Evolutionary conservation across 257 asterid species (phyloP).

Genomic region (Ajuga chamaepitys): DNA sequence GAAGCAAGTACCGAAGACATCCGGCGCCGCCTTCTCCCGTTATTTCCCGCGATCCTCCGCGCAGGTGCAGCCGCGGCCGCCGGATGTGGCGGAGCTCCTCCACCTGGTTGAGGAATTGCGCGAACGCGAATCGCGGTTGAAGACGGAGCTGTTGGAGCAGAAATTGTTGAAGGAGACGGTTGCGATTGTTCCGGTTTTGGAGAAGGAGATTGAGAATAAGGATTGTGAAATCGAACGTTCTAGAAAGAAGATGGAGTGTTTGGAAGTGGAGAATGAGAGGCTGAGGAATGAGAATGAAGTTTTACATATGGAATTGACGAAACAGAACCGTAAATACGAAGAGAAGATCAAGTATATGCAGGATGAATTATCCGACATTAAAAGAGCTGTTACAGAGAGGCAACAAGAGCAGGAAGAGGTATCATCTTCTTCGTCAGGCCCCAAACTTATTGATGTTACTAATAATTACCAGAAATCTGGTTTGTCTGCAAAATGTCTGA

Average conservation of each 20-base stretch:
- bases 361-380: slow-evolving; percentile 40
- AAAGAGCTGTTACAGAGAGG: slow-evolving; percentile 46
- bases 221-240: slow-evolving; percentile 47
- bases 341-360: slow-evolving; percentile 47
- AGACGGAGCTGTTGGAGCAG: slow-evolving; percentile 66
- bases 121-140: slow-evolving; percentile 62
- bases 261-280: slow-evolving; percentile 65
- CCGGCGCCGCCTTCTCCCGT: slow-evolving; percentile 46
- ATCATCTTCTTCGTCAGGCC: slow-evolving; percentile 25
- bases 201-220: slow-evolving; percentile 41
- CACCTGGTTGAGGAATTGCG: slow-evolving; percentile 56
- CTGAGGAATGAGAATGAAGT: slow-evolving; percentile 63
- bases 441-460: slow-evolving; percentile 33
- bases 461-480: slow-evolving; percentile 25
- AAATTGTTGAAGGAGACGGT: slow-evolving; percentile 53
- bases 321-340: slow-evolving; percentile 49
- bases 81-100: slow-evolving; percentile 69
- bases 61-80: slow-evolving; percentile 94
- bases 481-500: slow-evolving; percentile 25
- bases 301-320: slow-evolving; percentile 47
- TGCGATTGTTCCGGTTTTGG: slow-evolving; percentile 69
- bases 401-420: slow-evolving; percentile 11
- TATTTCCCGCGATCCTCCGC: slow-evolving; percentile 82
- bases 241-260: slow-evolving; percentile 51
- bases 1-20: slow-evolving; percentile 24